These are phyloP conservation scores for Phialophora chinensis DNA, from an alignment of 2,329 filamentous ascomycete genomes.

Conservation along the genomic window DNA sequence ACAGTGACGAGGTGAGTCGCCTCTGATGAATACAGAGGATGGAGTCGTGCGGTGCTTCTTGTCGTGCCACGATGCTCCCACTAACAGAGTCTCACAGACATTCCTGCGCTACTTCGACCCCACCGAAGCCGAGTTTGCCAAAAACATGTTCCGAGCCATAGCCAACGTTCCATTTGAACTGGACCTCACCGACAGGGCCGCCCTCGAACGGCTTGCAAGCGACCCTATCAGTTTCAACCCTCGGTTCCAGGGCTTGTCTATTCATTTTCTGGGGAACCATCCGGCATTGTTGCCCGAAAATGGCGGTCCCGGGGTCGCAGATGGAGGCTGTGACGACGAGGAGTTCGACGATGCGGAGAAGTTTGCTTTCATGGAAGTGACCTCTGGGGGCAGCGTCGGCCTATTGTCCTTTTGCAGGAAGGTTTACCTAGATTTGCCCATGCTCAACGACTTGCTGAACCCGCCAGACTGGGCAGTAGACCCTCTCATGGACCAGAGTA, in stretches of 20 bases:
- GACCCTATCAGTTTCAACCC: neutral
- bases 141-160: slow-evolving; percentile 1
- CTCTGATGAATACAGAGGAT: neutral
- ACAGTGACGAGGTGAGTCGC: neutral
- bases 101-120: slow-evolving; percentile 4
- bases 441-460: neutral
- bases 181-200: neutral
- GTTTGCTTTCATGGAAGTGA: neutral
- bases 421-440: neutral
- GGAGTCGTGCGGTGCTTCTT: neutral
- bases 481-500: neutral
- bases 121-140: slow-evolving; percentile 1
- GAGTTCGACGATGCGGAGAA: neutral
- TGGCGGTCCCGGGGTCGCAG: neutral
- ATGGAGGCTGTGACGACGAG: neutral
- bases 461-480: neutral
- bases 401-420: neutral
- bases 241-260: neutral
- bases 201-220: neutral
- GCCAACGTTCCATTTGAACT: slow-evolving; percentile 1
- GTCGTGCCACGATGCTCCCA: neutral
- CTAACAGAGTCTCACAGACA: neutral
- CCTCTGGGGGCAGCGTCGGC: neutral
- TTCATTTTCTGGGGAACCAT: neutral
- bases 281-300: neutral